Evolutionary conservation across 352 stramenopile species (phyloP), one percentile per base, ranked within the genome.

Genomic region (Phytophthora pseudosyringae): DNA sequence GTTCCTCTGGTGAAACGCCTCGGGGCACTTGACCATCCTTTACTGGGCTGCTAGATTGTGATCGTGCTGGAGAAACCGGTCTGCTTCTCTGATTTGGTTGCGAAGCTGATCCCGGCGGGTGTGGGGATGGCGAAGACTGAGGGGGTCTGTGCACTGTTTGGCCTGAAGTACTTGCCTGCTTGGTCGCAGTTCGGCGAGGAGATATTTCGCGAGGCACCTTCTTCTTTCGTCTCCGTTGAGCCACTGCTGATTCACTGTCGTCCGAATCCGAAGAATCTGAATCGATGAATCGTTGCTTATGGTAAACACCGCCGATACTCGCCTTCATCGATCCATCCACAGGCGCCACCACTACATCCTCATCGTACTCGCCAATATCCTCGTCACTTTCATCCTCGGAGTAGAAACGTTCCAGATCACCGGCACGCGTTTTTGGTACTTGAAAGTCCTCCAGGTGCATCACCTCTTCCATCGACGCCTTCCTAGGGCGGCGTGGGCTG

Each of bases 381-480:
- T 75, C 69, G 16, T 85, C 79, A 49, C 80, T 91, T 44, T 91
- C 83, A 38, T 90, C 75, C 33, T 93, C 81, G 3, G 85, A 93
- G 54, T 93, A 94, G 62, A 95, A 95, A 33, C 79, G 67, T 52
- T 94, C 83, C 21, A 95, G 57, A 26, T 95, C 83, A 15, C 71
- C 81, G 16, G 63, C 71, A 21, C 77, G 76, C 12, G 61, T 41
- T 62, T 86, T 87, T 2, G 81, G 81, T 2, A 91, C 85, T 39
- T 89, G 76, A 46, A 94, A 95, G 56, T 95, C 87, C 32, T 93
- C 85, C n/a, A 94, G 55, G 32, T 76, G 75, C 39, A 90, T 75
- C 12, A 74, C 53, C 40, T 81, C 67, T 45, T 83, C 76, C 10
- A 64, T 38, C 35, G 65, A 78, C 5, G 41, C 12, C 36, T 76